Evolutionary conservation across 208 protist species (phyloP).

Genomic region (Crithidia sp.): DNA sequence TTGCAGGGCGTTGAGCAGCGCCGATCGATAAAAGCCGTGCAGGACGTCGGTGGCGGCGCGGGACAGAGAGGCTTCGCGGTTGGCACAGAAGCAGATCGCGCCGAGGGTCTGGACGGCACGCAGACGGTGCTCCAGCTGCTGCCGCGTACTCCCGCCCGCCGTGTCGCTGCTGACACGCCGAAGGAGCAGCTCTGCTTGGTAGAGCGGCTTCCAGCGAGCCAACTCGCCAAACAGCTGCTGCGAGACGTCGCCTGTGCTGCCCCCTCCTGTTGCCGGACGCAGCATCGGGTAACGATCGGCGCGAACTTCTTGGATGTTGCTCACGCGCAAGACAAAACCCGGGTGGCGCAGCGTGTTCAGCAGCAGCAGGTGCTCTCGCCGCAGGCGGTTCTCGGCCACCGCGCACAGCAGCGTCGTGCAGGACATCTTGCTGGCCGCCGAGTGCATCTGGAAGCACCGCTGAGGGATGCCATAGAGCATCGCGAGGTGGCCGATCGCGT

Average conservation of each 20-base stretch:
- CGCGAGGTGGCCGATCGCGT: conserved; percentile 77
- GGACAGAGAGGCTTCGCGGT: conserved; percentile 71
- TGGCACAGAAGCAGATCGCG: conserved; percentile 82
- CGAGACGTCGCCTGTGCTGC: conserved; percentile 8
- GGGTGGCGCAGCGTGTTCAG: conserved; percentile 90
- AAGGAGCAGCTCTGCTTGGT: conserved; percentile 71
- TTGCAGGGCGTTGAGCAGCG: conserved; percentile 78
- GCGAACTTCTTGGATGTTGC: conserved; percentile 56
- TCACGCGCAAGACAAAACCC: conserved; percentile 84
- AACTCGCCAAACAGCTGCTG: conserved; percentile 57
- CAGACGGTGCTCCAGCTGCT: conserved; percentile 71
- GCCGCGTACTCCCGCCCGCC: conserved; percentile 12
- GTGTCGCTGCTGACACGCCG: conserved; percentile 60
- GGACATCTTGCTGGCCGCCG: conserved; percentile 82
- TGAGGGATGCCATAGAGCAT: conserved; percentile 73
- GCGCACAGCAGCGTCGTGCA: conserved; percentile 72
- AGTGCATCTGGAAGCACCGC: conserved; percentile 62
- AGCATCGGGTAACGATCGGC: conserved; percentile 11
- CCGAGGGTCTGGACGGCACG: conserved; percentile 66
- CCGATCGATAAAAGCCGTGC: conserved; percentile 84
- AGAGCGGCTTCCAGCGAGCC: conserved; percentile 74
- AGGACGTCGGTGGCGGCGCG: conserved; percentile 84
- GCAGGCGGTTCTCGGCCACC: conserved; percentile 55
- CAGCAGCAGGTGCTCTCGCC: conserved; percentile 74
- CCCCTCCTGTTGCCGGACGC: background rate